Base-by-base conservation (phyloP, 805 yeast species). In the Yamadazyma nakazawae region DNA sequence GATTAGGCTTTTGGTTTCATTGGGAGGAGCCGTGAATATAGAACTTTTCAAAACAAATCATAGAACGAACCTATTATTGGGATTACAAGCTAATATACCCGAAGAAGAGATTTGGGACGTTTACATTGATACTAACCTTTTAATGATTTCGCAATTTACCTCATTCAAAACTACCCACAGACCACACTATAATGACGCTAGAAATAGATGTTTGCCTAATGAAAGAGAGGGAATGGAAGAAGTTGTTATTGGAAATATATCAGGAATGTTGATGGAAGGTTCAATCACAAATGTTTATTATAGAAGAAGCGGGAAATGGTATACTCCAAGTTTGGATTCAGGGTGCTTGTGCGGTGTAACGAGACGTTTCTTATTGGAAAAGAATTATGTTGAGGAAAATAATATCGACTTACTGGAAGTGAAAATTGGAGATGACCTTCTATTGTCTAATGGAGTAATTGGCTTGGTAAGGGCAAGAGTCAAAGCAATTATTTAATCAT, bases 261-360 rank as follows among this genome's bases (percentile, higher is more conserved):
- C 80, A 0, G 74, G 74, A 7, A 79, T 80, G 47, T 59, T 89
- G 13, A 70, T 84, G 65, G 99, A 92, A 63, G 95, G 96, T 0
- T 80, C 94, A 2, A 82, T 89, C 14, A 82, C 94, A 12, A 88
- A 85, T 56, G 74, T 91, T 10, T 97, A 96, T 0, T 65, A 90
- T 35, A 59, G 55, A 34, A 37, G 46, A 2, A 58, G 55, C 7
- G 78, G 74, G 37, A 60, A 62, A 24, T 94, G 96, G 92, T 66
- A 82, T 3, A 92, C 98, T 0, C 98, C 99, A 1, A 68, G 74
- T n/a, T 68, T 90, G 26, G 68, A 81, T 1, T 68, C 81, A 12
- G 98, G 98, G 0, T 88, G 96, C 60, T 71, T 92, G 40, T 83
- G 89, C 64, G 97, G 98, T 10, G 89, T 85, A 0, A 79, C 81